phyloP scores from a whole-genome alignment of 345 rosid species.

The Melaleuca quinquenervia region DNA sequence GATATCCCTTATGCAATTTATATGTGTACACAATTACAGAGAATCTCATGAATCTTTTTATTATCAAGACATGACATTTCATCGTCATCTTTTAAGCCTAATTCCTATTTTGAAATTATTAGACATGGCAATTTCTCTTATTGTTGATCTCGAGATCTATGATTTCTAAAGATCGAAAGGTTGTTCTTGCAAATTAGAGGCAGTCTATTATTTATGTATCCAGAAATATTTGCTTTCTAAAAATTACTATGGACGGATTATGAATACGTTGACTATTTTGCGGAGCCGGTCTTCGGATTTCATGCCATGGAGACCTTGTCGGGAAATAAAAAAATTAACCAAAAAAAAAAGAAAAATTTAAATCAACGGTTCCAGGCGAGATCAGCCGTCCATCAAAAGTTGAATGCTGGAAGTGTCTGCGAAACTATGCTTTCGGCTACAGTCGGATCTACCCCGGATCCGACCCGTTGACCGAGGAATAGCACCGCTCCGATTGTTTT shows the following conservation, averaged over 20 bases:
- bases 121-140: too few species aligned
- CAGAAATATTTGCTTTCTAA: not conserved
- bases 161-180: not conserved
- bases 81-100: not conserved
- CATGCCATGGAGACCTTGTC: not conserved
- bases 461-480: too few species aligned
- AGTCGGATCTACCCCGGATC: not conserved
- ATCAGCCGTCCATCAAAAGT: not conserved
- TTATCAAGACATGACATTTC: too few species aligned
- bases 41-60: not conserved
- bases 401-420: not conserved
- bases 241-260: not conserved
- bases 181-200: too few species aligned
- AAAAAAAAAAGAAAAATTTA: too few species aligned
- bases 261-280: not conserved
- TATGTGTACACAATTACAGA: too few species aligned
- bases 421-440: not conserved
- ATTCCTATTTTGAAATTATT: too few species aligned
- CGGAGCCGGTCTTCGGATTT: not conserved
- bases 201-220: accelerated
- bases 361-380: not conserved
- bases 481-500: not conserved
- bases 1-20: too few species aligned
- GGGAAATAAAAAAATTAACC: not conserved
- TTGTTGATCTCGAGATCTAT: not conserved